Percentiles rank a stretch among this genome's conserved stretches.
phyloP scores from a whole-genome alignment of 768 basidiomycete genomes.

The Leccinellum rugosiceps region DNA sequence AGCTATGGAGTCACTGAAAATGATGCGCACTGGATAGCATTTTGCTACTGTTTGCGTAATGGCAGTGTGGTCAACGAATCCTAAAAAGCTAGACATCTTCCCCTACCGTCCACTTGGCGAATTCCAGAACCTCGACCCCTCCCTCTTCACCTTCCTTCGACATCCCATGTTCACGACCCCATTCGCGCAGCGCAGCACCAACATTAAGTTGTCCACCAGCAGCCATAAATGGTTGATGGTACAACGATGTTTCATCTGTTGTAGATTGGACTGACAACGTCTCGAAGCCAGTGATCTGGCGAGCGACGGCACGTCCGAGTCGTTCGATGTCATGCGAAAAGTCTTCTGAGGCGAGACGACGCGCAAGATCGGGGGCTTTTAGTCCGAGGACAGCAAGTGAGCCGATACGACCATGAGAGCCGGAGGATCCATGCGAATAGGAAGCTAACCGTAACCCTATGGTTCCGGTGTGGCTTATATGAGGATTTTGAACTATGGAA shows the following conservation, averaged over 20 bases:
- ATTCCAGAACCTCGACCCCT: constrained; percentile 43
- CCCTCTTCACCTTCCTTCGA: constrained; percentile 29
- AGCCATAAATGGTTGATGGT: constrained; percentile 73
- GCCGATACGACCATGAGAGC: constrained; percentile 58
- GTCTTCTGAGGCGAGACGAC: constrained; percentile 41
- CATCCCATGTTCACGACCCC: constrained; percentile 52
- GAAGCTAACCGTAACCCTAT: constrained; percentile 47
- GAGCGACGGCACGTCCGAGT: constrained; percentile 72
- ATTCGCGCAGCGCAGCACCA: constrained; percentile 39
- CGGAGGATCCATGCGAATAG: constrained; percentile 59
- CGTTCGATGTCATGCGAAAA: constrained; percentile 56
- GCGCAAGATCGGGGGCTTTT: constrained; percentile 44
- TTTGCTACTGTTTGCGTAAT: not conserved
- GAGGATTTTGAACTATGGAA: constrained; percentile 36
- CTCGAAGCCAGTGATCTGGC: constrained; percentile 84
- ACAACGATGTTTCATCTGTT: constrained; percentile 53
- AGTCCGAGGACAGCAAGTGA: constrained; percentile 55
- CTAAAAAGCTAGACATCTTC: constrained; percentile 30
- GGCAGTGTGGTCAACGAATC: not conserved
- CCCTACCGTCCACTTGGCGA: constrained; percentile 65
- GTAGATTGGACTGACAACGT: constrained; percentile 47
- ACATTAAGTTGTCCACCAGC: constrained; percentile 53
- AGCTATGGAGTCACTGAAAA: constrained; percentile 29
- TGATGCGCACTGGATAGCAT: not conserved
- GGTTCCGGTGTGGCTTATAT: constrained; percentile 31